Evolutionary conservation across 2,329 filamentous ascomycete genomes (phyloP).

Genomic region (Diplodia scrobiculata): DNA sequence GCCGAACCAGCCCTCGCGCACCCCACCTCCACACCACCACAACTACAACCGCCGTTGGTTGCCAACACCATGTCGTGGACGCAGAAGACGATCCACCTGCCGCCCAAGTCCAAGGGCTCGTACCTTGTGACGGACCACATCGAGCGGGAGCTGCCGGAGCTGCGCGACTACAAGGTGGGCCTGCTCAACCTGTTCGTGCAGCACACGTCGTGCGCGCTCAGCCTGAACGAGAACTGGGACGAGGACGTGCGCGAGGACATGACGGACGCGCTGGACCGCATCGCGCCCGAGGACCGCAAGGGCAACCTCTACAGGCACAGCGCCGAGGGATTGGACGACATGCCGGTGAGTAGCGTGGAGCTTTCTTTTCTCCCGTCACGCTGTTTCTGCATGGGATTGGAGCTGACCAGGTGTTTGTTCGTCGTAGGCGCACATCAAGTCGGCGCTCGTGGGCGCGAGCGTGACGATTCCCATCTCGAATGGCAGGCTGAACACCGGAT

Average conservation of each 20-base stretch:
- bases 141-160: constrained; percentile 71
- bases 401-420: background rate
- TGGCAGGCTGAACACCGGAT: constrained; percentile 70
- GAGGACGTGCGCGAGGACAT: constrained; percentile 86
- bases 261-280: constrained; percentile 87
- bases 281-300: constrained; percentile 75
- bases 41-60: constrained; percentile 32
- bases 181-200: constrained; percentile 85
- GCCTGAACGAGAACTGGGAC: constrained; percentile 90
- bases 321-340: constrained; percentile 87
- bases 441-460: constrained; percentile 81
- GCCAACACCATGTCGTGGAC: constrained; percentile 65
- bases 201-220: constrained; percentile 89
- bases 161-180: constrained; percentile 74
- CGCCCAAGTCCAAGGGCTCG: constrained; percentile 73
- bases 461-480: constrained; percentile 89
- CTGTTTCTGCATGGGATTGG: background rate
- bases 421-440: constrained; percentile 83
- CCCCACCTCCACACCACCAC: constrained; percentile 37
- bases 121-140: constrained; percentile 87
- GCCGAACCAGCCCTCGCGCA: constrained; percentile 31
- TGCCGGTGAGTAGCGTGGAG: constrained; percentile 66
- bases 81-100: constrained; percentile 82
- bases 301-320: constrained; percentile 76
- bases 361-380: background rate